Percentiles rank a stretch among this genome's conserved stretches.
Conservation (phyloP, 2,329 filamentous ascomycete species). For the Colletotrichum tropicale region DNA sequence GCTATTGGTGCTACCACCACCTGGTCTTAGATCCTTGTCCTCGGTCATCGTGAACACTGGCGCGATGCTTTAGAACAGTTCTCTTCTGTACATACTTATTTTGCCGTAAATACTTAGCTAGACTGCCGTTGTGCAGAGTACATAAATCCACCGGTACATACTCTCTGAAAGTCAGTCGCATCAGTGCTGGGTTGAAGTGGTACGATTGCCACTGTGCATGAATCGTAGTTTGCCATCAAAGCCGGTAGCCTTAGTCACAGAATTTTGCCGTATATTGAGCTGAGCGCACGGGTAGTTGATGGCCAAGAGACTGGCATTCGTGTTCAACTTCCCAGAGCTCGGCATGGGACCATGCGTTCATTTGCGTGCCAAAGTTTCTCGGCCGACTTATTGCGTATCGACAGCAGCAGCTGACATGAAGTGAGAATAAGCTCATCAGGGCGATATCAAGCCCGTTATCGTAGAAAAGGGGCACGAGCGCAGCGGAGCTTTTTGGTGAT, state of each 20-base stretch:
- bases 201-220: neutral
- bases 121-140: neutral
- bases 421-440: neutral
- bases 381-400: neutral
- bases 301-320: neutral
- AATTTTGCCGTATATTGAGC: neutral
- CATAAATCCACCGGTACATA: conserved; percentile 1
- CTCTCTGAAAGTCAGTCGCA: neutral
- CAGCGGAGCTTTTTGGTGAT: neutral
- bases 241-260: neutral
- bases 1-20: conserved; percentile 42
- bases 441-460: neutral
- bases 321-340: neutral
- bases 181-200: neutral
- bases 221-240: neutral
- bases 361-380: neutral
- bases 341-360: neutral
- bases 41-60: neutral
- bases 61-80: neutral
- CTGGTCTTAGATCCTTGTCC: neutral
- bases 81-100: neutral
- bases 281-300: neutral
- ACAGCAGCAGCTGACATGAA: neutral
- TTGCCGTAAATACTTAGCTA: conserved; percentile 5
- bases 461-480: neutral